phyloP scores from a whole-genome alignment of 2,329 filamentous ascomycete genomes.

The Chrysoporthe puriensis region DNA sequence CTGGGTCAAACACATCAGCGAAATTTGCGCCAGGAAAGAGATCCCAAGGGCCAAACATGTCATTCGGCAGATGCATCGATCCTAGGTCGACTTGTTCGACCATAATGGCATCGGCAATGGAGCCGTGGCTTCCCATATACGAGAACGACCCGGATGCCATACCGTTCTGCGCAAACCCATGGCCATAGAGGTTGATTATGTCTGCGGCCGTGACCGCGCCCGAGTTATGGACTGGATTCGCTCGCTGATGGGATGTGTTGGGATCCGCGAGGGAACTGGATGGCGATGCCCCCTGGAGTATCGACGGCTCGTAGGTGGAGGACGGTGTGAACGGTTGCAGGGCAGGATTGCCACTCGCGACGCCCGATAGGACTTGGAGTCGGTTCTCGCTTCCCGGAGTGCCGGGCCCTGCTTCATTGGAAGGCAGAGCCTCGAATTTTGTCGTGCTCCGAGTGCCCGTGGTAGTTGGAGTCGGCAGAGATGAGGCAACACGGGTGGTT shows the following conservation, averaged over 20 bases:
- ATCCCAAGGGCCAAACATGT: constrained; percentile 74
- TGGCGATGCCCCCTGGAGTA: constrained; percentile 45
- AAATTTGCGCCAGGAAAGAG: constrained; percentile 68
- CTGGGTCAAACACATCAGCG: constrained; percentile 55
- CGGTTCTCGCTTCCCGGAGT: constrained; percentile 37
- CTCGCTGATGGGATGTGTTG: constrained; percentile 29
- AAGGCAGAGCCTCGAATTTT: constrained; percentile 37
- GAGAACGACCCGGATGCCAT: constrained; percentile 34
- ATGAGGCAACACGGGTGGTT: constrained; percentile 33
- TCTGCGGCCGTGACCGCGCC: constrained; percentile 9
- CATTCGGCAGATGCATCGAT: constrained; percentile 61
- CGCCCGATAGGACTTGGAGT: constrained; percentile 33
- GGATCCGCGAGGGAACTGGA: constrained; percentile 45
- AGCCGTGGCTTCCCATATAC: constrained; percentile 38
- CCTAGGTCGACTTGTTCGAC: constrained; percentile 81
- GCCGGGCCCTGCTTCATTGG: constrained; percentile 34
- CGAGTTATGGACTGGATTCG: constrained; percentile 21
- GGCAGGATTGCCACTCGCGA: constrained; percentile 32
- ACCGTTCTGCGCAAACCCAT: constrained; percentile 36
- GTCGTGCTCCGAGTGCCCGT: constrained; percentile 30
- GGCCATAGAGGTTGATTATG: constrained; percentile 30
- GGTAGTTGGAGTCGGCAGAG: constrained; percentile 23
- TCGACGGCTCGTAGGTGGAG: constrained; percentile 50
- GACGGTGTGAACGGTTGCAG: constrained; percentile 42
- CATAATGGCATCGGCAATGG: constrained; percentile 59